Conservation (phyloP, 2,329 filamentous ascomycete genomes). For the Anthostomella pinea region DNA sequence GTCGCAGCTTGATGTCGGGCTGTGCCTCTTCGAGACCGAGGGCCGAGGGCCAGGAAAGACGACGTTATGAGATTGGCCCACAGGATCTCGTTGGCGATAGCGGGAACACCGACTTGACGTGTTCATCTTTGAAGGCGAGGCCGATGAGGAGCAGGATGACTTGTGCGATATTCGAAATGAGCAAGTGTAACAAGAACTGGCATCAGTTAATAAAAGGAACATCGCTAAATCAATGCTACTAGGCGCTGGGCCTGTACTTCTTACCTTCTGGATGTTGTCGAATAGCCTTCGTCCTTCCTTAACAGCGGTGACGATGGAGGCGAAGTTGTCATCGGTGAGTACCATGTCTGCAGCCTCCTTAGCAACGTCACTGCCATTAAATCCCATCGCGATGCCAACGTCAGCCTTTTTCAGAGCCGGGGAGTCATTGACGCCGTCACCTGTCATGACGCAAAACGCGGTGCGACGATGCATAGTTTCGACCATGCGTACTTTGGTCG, state of each 20-base stretch:
- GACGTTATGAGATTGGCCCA: constrained; percentile 77
- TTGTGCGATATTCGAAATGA: constrained; percentile 69
- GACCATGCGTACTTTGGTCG: constrained; percentile 74
- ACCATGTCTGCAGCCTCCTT: constrained; percentile 87
- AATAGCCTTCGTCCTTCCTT: constrained; percentile 68
- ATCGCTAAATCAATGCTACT: too few species aligned
- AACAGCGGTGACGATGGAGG: constrained; percentile 71
- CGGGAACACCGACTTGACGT: constrained; percentile 62
- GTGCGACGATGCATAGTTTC: constrained; percentile 68
- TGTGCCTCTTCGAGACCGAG: constrained; percentile 68
- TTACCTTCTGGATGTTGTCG: constrained; percentile 72
- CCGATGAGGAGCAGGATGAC: constrained; percentile 67
- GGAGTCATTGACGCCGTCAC: constrained; percentile 73
- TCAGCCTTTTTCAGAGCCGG: constrained; percentile 70
- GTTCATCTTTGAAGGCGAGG: constrained; percentile 63
- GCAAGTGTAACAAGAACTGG: constrained; percentile 61
- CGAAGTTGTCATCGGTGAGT: constrained; percentile 84
- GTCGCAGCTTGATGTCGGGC: constrained; percentile 64
- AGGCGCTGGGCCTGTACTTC: too few species aligned
- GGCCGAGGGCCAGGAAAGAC: constrained; percentile 67
- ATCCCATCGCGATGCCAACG: constrained; percentile 74
- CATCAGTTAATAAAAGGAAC: constrained; percentile 4
- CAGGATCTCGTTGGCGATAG: constrained; percentile 69
- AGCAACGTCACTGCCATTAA: constrained; percentile 68
- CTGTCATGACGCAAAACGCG: constrained; percentile 71